These are phyloP conservation scores for Penicillium maclennaniae DNA, from an alignment of 495 filamentous ascomycete genomes.

Conservation along the genomic window DNA sequence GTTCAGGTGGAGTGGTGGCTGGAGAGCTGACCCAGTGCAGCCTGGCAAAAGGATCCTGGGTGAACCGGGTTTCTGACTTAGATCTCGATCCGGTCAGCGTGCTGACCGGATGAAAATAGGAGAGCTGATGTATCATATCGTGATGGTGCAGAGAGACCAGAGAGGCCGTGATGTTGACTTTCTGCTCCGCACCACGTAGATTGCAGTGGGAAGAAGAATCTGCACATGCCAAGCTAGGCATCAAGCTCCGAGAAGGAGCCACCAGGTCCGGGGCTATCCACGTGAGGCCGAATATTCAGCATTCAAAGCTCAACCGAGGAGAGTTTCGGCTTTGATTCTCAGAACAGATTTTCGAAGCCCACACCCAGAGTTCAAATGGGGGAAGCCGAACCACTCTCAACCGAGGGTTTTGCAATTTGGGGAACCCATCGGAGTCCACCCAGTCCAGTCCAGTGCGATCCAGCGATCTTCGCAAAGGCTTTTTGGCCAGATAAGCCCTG, in stretches of 20 bases:
- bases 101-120: not conserved
- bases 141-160: no score
- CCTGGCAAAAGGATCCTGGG: conserved; percentile 12
- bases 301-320: not conserved
- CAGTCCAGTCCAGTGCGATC: conserved; percentile 19
- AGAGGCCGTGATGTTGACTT: not conserved
- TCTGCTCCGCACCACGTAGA: not conserved
- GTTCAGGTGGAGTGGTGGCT: conserved; percentile 7
- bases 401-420: conserved; percentile 19
- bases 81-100: not conserved
- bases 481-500: conserved; percentile 28
- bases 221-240: conserved; percentile 18
- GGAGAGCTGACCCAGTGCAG: conserved; percentile 7
- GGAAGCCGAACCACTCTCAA: not conserved
- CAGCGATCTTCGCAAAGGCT: conserved; percentile 20
- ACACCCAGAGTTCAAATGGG: conserved; percentile 1
- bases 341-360: no score
- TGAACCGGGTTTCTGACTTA: not conserved
- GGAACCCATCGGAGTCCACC: conserved; percentile 14
- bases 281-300: not conserved
- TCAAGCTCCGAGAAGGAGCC: conserved; percentile 1
- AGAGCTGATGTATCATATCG: not conserved
- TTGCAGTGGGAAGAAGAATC: conserved; percentile 8
- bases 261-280: not conserved
- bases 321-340: not conserved